These are phyloP conservation scores for Beta lomatogona DNA, from an alignment of 179 eudicot species.

Conservation along the genomic window DNA sequence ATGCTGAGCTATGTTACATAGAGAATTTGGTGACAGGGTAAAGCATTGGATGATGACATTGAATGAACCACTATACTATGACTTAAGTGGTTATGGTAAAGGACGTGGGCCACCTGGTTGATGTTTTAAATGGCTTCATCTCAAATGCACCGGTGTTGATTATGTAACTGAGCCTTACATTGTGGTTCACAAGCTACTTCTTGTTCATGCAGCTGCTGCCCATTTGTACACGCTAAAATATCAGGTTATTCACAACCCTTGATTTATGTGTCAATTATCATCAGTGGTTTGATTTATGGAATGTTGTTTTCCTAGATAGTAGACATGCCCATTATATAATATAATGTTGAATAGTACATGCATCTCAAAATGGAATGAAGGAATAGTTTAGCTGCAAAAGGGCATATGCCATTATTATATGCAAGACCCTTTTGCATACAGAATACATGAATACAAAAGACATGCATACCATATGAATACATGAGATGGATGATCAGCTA, in stretches of 20 bases:
- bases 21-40: conserved; percentile 50
- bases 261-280: too few relatives aligned
- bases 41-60: conserved; percentile 54
- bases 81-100: conserved; percentile 25
- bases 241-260: conserved; percentile 11
- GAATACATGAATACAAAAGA: neutral
- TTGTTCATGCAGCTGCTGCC: conserved; percentile 34
- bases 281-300: too few relatives aligned
- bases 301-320: too few relatives aligned
- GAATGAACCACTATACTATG: conserved; percentile 42
- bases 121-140: conserved; percentile 38
- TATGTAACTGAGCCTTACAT: conserved; percentile 38
- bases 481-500: neutral
- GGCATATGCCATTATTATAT: conserved; percentile 24
- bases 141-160: conserved; percentile 37
- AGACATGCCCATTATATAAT: neutral
- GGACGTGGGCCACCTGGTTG: conserved; percentile 47
- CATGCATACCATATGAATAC: too few relatives aligned
- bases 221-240: conserved; percentile 27
- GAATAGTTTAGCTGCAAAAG: conserved; percentile 18
- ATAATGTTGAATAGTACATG: conserved; percentile 14
- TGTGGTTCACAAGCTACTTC: conserved; percentile 26
- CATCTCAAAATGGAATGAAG: conserved; percentile 29
- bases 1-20: conserved; percentile 46
- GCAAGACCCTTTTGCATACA: neutral